These are phyloP conservation scores for Blastocystis sp. DNA, from an alignment of 352 stramenopile genomes.

Conservation along the genomic window DNA sequence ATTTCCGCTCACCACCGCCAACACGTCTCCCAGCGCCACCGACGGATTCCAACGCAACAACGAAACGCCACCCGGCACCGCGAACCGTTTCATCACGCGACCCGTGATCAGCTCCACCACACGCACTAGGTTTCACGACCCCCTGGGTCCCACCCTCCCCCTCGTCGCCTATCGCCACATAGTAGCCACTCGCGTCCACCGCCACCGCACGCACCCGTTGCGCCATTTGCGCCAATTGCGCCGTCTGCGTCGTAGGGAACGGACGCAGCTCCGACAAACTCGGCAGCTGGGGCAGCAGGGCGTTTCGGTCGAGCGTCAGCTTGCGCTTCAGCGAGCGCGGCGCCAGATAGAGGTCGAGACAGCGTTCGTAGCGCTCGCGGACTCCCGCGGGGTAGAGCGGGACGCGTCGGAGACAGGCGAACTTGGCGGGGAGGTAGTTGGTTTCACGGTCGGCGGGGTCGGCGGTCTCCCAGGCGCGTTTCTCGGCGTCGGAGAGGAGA, in stretches of 20 bases:
- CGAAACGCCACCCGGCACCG: not conserved
- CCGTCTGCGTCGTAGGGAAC: slow-evolving; percentile 85
- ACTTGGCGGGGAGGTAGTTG: slow-evolving; percentile 92
- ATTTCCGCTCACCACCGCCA: slow-evolving; percentile 67
- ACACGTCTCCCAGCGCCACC: slow-evolving; percentile 76
- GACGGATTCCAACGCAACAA: slow-evolving; percentile 59
- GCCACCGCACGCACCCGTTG: slow-evolving; percentile 79
- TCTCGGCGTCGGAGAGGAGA: slow-evolving; percentile 86
- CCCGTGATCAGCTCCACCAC: slow-evolving; percentile 91
- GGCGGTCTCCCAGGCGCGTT: slow-evolving; percentile 82
- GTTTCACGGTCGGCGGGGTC: slow-evolving; percentile 81
- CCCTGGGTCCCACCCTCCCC: slow-evolving; percentile 59
- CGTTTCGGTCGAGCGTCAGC: slow-evolving; percentile 93
- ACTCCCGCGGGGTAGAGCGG: slow-evolving; percentile 87
- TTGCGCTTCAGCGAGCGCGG: slow-evolving; percentile 82
- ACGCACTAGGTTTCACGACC: slow-evolving; percentile 66
- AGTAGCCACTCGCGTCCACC: slow-evolving; percentile 88
- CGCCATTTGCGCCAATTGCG: slow-evolving; percentile 74
- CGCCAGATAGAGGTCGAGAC: slow-evolving; percentile 95
- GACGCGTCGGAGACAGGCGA: slow-evolving; percentile 85
- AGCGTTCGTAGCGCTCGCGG: slow-evolving; percentile 96
- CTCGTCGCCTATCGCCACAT: slow-evolving; percentile 85
- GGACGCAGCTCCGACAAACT: slow-evolving; percentile 87
- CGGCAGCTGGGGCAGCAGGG: slow-evolving; percentile 84
- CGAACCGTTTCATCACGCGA: slow-evolving; percentile 7